phyloP scores from a whole-genome alignment of 768 basidiomycete genomes.

The Suillus clintonianus region DNA sequence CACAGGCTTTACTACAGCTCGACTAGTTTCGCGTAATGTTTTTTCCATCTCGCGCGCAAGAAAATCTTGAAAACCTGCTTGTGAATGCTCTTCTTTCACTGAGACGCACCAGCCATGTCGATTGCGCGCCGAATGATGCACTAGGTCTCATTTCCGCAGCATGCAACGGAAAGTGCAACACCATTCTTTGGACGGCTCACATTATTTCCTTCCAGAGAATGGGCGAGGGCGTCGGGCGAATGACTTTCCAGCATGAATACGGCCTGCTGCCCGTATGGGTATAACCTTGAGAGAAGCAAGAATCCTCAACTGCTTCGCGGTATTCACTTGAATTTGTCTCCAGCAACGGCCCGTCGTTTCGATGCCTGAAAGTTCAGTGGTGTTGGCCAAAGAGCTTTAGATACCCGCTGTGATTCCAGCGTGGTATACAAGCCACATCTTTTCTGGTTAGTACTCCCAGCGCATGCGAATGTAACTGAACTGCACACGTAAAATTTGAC shows the following conservation, averaged over 20 bases:
- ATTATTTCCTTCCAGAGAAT: neutral
- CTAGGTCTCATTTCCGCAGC: neutral
- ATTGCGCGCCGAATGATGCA: neutral
- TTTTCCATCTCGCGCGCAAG: neutral
- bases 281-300: neutral
- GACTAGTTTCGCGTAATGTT: constrained; percentile 14
- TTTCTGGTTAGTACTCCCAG: neutral
- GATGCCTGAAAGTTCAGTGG: neutral
- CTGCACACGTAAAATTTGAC: constrained; percentile 33
- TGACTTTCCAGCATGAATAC: neutral
- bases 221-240: neutral
- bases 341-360: neutral
- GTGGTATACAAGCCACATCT: neutral
- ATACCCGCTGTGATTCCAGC: too few relatives aligned
- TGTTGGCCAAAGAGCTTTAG: neutral
- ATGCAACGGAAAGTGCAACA: neutral
- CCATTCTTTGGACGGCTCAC: neutral
- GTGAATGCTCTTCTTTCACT: neutral
- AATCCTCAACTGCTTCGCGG: neutral
- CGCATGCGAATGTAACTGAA: too few relatives aligned
- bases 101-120: neutral
- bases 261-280: neutral
- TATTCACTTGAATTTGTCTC: neutral
- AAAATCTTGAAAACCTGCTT: neutral
- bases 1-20: constrained; percentile 83